Conservation (phyloP, 208 protist genomes). For the Herpetomonas tarakana region DNA sequence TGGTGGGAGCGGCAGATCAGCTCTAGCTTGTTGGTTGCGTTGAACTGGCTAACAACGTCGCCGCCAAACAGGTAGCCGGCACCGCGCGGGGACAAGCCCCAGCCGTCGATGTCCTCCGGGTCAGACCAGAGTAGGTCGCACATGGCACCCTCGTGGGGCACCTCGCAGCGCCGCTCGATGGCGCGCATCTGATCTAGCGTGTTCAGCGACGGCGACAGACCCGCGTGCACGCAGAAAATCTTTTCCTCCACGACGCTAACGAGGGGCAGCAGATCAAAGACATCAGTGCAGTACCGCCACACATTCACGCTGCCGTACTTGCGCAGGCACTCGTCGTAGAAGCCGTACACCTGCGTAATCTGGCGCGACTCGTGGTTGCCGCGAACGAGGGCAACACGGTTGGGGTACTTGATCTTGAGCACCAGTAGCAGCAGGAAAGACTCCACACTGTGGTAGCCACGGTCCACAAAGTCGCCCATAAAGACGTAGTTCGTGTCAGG, state of each 20-base stretch:
- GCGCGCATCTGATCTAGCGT: conserved; percentile 96
- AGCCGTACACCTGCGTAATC: conserved; percentile 98
- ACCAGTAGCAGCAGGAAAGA: conserved; percentile 97
- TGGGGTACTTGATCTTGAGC: conserved; percentile 97
- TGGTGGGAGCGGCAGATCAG: conserved; percentile 96
- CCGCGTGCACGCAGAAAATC: conserved; percentile 99
- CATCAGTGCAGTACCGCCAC: conserved; percentile 99
- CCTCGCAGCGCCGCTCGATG: conserved; percentile 96
- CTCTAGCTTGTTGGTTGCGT: conserved; percentile 91
- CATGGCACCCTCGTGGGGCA: conserved; percentile 99
- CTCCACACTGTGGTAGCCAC: conserved; percentile 98
- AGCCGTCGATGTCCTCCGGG: conserved; percentile 95
- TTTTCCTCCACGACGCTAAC: conserved; percentile 97
- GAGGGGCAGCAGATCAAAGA: conserved; percentile 99
- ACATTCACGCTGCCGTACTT: conserved; percentile 99
- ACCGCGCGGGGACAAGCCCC: conserved; percentile 96
- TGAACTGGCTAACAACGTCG: conserved; percentile 96
- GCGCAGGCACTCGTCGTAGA: conserved; percentile 99
- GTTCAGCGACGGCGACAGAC: conserved; percentile 97
- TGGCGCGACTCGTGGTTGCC: conserved; percentile 96
- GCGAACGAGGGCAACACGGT: conserved; percentile 95
- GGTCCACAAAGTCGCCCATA: conserved; percentile 99
- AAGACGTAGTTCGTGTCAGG: conserved; percentile 98
- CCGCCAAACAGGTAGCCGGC: conserved; percentile 99
- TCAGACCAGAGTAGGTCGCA: conserved; percentile 99